Percentiles rank a stretch among this genome's conserved stretches.
phyloP scores from a whole-genome alignment of 176 grass and related monocot genomes.

The Lolium rigidum region DNA sequence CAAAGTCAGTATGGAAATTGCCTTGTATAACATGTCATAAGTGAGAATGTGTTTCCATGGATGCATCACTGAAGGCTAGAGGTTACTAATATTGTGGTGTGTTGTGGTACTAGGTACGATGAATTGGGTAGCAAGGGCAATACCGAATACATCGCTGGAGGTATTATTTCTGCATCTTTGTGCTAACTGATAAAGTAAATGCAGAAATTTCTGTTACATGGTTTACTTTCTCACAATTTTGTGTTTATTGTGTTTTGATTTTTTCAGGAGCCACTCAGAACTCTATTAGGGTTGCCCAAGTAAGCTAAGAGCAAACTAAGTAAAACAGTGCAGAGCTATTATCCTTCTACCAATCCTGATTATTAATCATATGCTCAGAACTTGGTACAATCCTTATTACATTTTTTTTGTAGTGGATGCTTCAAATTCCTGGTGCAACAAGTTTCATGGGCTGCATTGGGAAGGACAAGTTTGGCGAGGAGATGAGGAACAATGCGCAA shows the following conservation, averaged over 20 bases:
- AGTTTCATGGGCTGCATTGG: conserved; percentile 97
- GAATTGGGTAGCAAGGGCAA: conserved; percentile 76
- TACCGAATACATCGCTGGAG: conserved; percentile 96
- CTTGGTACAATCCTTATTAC: neutral
- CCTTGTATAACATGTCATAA: neutral
- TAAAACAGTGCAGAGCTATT: conserved; percentile 9
- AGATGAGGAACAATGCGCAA: conserved; percentile 87
- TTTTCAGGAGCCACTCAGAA: conserved; percentile 92
- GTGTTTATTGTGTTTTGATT: conserved; percentile 30
- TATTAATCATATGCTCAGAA: conserved; percentile 31
- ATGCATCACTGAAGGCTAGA: neutral
- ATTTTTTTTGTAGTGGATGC: conserved; percentile 88
- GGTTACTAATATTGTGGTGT: neutral
- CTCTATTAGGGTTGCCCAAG: conserved; percentile 96
- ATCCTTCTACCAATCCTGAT: neutral
- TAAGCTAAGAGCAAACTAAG: conserved; percentile 40
- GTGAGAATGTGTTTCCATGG: neutral
- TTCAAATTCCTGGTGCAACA: conserved; percentile 87
- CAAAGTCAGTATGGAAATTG: neutral
- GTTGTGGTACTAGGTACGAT: conserved; percentile 64
- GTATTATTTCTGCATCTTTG: conserved; percentile 32
- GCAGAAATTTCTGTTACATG: neutral
- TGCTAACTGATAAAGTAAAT: neutral
- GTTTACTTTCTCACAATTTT: conserved; percentile 27
- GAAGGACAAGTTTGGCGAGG: conserved; percentile 96